Evolutionary conservation across 2,329 filamentous ascomycete genomes (phyloP).

Genomic region (Fusarium ambrosium): DNA sequence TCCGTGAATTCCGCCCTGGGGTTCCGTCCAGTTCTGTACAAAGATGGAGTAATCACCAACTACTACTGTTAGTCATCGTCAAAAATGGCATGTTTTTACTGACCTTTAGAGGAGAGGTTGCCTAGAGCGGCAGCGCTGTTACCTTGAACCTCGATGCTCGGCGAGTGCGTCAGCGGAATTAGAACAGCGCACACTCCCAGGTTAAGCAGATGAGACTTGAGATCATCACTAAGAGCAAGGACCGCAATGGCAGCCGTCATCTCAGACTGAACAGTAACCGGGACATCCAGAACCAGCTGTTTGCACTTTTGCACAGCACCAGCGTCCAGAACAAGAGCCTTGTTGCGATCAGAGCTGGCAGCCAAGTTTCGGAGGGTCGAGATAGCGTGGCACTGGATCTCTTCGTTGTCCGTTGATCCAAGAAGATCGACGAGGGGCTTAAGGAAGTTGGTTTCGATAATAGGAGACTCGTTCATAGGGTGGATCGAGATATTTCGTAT

Average conservation of each 20-base stretch:
- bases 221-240: conserved; percentile 92
- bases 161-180: conserved; percentile 93
- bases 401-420: conserved; percentile 96
- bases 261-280: conserved; percentile 94
- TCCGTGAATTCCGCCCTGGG: conserved; percentile 93
- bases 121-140: conserved; percentile 97
- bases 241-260: conserved; percentile 99
- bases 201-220: conserved; percentile 91
- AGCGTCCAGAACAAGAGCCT: conserved; percentile 95
- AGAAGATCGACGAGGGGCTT: conserved; percentile 94
- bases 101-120: conserved; percentile 97
- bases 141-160: conserved; percentile 97
- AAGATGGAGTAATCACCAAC: conserved; percentile 98
- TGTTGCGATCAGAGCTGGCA: conserved; percentile 97
- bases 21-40: conserved; percentile 92
- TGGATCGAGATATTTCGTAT: conserved; percentile 99
- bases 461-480: conserved; percentile 96
- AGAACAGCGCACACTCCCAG: conserved; percentile 96
- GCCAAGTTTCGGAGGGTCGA: conserved; percentile 96
- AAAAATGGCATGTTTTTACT: conserved; percentile 36
- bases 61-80: conserved; percentile 54
- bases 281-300: conserved; percentile 92
- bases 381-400: conserved; percentile 98
- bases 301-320: conserved; percentile 99
- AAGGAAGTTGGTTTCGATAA: conserved; percentile 97